Percentiles rank a stretch among this genome's conserved stretches.
These are phyloP conservation scores for Carpinus fangiana DNA, from an alignment of 306 rosid species.

Conservation along the genomic window DNA sequence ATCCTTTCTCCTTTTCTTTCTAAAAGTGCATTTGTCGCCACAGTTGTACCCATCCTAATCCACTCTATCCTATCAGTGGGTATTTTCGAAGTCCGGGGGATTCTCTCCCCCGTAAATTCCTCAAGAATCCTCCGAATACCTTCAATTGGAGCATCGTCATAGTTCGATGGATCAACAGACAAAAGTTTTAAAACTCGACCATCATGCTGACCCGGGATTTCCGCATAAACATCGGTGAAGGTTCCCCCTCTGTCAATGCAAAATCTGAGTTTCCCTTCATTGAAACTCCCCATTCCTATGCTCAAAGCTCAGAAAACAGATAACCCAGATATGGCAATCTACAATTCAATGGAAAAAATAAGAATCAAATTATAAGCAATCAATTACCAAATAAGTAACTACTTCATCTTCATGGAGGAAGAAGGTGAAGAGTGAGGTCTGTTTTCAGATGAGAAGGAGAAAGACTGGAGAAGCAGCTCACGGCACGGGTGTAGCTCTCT, in stretches of 20 bases:
- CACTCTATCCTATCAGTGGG: conserved; percentile 91
- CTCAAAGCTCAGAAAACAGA: conserved; percentile 15
- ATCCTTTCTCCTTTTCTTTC: conserved; percentile 91
- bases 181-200: conserved; percentile 79
- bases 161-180: conserved; percentile 88
- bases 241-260: conserved; percentile 97
- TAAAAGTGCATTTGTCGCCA: conserved; percentile 89
- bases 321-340: background rate
- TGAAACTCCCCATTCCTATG: conserved; percentile 40
- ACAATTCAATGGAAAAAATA: background rate
- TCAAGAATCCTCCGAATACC: conserved; percentile 85
- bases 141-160: conserved; percentile 91
- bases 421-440: too few species aligned
- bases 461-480: too few species aligned
- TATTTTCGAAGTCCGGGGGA: conserved; percentile 59
- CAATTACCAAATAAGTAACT: too few species aligned
- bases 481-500: too few species aligned
- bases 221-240: conserved; percentile 88
- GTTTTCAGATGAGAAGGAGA: too few species aligned
- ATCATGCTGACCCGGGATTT: conserved; percentile 71
- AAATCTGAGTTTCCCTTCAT: conserved; percentile 63
- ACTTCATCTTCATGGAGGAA: too few species aligned
- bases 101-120: conserved; percentile 53
- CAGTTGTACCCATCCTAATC: conserved; percentile 99
- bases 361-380: too few species aligned